Conservation (phyloP, 1,284 basidiomycete genomes). For the Puccinia coronata region DNA sequence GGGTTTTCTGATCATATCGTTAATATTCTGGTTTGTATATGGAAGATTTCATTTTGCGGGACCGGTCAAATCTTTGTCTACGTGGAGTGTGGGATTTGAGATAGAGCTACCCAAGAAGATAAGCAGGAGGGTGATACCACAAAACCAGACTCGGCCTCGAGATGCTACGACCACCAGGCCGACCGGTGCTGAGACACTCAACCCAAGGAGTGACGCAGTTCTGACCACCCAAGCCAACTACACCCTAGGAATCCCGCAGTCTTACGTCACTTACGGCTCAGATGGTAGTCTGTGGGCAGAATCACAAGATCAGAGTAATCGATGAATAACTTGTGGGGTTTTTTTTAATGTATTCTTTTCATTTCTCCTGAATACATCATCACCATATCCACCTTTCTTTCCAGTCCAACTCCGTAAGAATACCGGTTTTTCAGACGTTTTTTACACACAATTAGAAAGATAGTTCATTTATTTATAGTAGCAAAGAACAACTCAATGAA, state of each 20-base stretch:
- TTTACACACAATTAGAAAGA: too few relatives aligned
- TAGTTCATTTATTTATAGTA: too few relatives aligned
- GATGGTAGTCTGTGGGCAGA: conserved; percentile 42
- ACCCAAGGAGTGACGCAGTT: not conserved
- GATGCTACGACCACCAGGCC: not conserved
- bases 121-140: not conserved
- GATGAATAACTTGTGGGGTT: too few relatives aligned
- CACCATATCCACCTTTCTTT: too few relatives aligned
- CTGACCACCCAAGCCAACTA: not conserved
- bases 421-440: too few relatives aligned
- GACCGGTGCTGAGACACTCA: not conserved
- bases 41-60: conserved; percentile 28
- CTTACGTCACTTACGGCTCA: conserved; percentile 25
- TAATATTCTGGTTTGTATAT: conserved; percentile 24
- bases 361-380: too few relatives aligned
- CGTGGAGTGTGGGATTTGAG: conserved; percentile 42
- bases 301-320: too few relatives aligned
- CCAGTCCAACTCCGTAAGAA: too few relatives aligned
- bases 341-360: too few relatives aligned
- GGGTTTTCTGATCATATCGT: not conserved
- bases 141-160: not conserved
- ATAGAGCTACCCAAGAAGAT: conserved; percentile 24
- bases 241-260: conserved; percentile 12
- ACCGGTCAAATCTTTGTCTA: conserved; percentile 43
- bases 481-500: too few relatives aligned